Evolutionary conservation across 345 rosid species (phyloP), one percentile per base, ranked within the genome.

Genomic region (Laguncularia racemosa): DNA sequence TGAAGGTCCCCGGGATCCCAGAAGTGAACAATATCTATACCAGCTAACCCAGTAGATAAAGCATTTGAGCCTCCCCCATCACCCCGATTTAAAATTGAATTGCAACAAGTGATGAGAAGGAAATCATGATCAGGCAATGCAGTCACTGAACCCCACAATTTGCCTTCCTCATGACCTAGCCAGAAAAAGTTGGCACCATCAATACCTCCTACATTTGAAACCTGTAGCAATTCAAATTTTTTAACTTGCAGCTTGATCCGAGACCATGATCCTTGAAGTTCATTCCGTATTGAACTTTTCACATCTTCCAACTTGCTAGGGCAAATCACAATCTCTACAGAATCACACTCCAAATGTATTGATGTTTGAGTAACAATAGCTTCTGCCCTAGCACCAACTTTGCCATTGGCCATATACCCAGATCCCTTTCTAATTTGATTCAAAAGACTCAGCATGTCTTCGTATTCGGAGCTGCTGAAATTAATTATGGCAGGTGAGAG

Each of bases 11-110:
- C 71, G 11, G 96, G 90, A 53, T 89, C 92, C 71, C 79, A 59
- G 52, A 89, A 61, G 63, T 78, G 73, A 61, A 84, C 58, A 72
- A 93, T 75, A 72, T 85, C 84, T 52, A 85, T 78, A 79, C 99
- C 99, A 75, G 97, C 97, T 51, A 71, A 68, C 68, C 85, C 68
- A 60, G 91, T 81, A 15, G 99, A 93, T 64, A 87, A 75, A 15
- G 77, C 95, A 81, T 89, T 89, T 58, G 95, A 87, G 76, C 96
- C 96, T 62, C 83, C 88, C 61, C 99, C 99, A 75, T 89, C 88
- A 56, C 99, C 99, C 26, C 97, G 97, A 66, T 85, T 87, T 79
- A 82, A 79, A 23, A 88, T 60, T 53, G 97, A 79, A 68, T 93
- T 78, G 74, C 82, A 77, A 68, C 99, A 89, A 51, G 90, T 80